Evolutionary conservation across 2,329 filamentous ascomycete species (phyloP).

Genomic region (Colletotrichum cereale): DNA sequence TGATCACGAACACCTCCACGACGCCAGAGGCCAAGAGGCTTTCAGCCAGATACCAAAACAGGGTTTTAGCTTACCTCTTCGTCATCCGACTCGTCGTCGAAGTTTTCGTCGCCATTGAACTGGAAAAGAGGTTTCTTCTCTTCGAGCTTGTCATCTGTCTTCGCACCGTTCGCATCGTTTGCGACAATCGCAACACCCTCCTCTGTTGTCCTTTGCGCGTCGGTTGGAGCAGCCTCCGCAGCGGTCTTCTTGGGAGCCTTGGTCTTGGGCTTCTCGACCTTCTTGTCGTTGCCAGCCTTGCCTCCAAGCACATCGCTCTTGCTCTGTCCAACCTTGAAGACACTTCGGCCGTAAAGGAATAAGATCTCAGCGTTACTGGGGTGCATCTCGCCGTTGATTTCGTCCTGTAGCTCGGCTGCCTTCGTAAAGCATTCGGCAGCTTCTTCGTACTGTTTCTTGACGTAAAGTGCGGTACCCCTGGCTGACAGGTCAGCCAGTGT

Average conservation of each 20-base stretch:
- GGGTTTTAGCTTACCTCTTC: conserved; percentile 65
- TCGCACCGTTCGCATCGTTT: conserved; percentile 58
- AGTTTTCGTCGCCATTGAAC: conserved; percentile 95
- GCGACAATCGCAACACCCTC: conserved; percentile 59
- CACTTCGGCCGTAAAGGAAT: conserved; percentile 91
- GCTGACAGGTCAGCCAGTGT: conserved; percentile 83
- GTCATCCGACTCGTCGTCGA: conserved; percentile 84
- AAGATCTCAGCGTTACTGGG: conserved; percentile 93
- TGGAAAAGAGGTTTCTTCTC: conserved; percentile 86
- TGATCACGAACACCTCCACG: neutral
- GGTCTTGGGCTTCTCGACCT: conserved; percentile 48
- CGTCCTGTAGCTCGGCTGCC: conserved; percentile 89
- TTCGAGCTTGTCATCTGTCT: conserved; percentile 54
- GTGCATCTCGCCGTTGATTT: conserved; percentile 91
- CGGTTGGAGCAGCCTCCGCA: conserved; percentile 49
- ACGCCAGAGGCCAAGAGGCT: conserved; percentile 1
- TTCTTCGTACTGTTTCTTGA: conserved; percentile 87
- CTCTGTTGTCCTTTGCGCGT: conserved; percentile 58
- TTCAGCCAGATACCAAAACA: conserved; percentile 1
- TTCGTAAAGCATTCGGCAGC: conserved; percentile 90
- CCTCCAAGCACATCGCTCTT: conserved; percentile 96
- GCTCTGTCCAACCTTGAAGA: conserved; percentile 93
- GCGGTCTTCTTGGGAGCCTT: conserved; percentile 54
- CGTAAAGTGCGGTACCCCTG: conserved; percentile 86
- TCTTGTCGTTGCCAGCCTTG: conserved; percentile 73